Percentiles rank a stretch among this genome's conserved stretches.
Evolutionary conservation across 495 filamentous ascomycete genomes (phyloP).

Genomic region (Penicillium cosmopolitanum): DNA sequence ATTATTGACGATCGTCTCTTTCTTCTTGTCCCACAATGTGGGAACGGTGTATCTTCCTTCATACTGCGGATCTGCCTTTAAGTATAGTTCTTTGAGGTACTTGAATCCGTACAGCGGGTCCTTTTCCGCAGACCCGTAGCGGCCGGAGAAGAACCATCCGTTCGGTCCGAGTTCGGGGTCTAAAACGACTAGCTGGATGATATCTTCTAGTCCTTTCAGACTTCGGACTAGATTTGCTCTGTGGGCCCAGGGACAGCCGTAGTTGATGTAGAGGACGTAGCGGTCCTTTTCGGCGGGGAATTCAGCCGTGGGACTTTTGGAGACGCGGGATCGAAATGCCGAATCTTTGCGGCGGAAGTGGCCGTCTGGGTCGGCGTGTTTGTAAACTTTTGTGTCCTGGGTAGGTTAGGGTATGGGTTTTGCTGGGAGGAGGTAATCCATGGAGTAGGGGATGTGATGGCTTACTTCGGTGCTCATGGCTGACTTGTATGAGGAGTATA

Average conservation of each 20-base stretch:
- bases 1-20: conserved; percentile 76
- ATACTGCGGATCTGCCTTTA: conserved; percentile 68
- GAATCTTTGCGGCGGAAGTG: conserved; percentile 54
- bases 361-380: conserved; percentile 50
- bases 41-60: conserved; percentile 80
- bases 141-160: conserved; percentile 75
- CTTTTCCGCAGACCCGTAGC: conserved; percentile 54
- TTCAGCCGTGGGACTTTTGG: conserved; percentile 54
- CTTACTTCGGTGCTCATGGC: conserved; percentile 18
- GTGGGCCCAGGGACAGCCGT: conserved; percentile 84
- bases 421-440: background rate
- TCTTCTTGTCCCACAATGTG: conserved; percentile 75
- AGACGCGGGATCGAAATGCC: conserved; percentile 53
- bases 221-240: conserved; percentile 73
- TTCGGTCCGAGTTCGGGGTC: conserved; percentile 67
- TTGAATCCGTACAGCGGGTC: conserved; percentile 70
- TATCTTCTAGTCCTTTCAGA: conserved; percentile 77
- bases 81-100: conserved; percentile 73
- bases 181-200: conserved; percentile 70
- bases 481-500: background rate
- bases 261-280: conserved; percentile 79
- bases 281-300: conserved; percentile 76
- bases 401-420: background rate
- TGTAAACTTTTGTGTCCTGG: conserved; percentile 32
- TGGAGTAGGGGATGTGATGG: background rate